Evolutionary conservation across 2,329 filamentous ascomycete species (phyloP), one percentile per base, ranked within the genome.

Genomic region (Hypoxylon sp.): DNA sequence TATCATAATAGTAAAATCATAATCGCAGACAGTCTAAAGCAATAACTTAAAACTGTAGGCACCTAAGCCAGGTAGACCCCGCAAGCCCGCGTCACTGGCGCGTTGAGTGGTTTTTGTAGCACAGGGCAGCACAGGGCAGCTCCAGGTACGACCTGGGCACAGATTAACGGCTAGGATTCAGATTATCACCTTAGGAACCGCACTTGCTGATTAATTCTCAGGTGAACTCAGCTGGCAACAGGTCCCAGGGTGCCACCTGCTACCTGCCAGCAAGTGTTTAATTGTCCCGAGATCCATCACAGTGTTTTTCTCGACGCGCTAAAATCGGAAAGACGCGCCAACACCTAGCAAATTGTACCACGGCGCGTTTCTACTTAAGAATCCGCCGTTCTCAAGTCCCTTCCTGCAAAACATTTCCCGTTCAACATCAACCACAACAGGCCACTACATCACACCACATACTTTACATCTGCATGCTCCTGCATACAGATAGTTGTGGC

Each of bases 61-160:
- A 48, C 19, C 13, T 5, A 32, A 35, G n/a, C n/a, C n/a, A n/a
- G 29, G 11, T 8, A 56, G 55, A 56, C 42, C 39, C 39, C 42
- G 53, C 53, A 15, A 42, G 32, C 11, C 13, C 32, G 17, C 32
- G 31, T 15, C 44, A 19, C 15, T 32, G 31, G 59, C 73, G 74
- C 72, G 73, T 75, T 75, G 48, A 75, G 71, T 75, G 72, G 71
- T 65, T 72, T 63, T 51, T 48, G 29, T 42, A 54, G 29, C 58
- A 62, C 32, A 42, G 42, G 35, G 15, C 15, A 32, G 39, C 50
- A n/a, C n/a, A n/a, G 24, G 24, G 24, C 24, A 3, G 24, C 10
- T 39, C 47, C 48, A 29, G 8, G 17, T 56, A 52, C 35, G n/a
- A n/a, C n/a, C n/a, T n/a, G n/a, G n/a, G n/a, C 21, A 54, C 17